These are phyloP conservation scores for Xylaria sp. DNA, from an alignment of 2,329 filamentous ascomycete genomes.

Conservation along the genomic window DNA sequence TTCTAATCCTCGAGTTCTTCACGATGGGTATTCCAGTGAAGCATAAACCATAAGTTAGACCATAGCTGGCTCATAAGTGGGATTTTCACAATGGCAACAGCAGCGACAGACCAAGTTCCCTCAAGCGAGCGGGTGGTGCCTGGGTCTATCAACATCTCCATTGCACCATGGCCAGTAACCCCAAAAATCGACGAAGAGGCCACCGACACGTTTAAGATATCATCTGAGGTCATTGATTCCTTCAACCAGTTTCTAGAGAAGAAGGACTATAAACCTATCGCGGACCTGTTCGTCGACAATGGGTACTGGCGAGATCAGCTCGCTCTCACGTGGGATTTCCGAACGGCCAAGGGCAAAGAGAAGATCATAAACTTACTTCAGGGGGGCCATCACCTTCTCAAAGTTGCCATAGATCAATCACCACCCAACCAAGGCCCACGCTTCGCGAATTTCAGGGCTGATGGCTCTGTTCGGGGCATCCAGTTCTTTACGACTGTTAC, in stretches of 20 bases:
- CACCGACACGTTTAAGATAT: slow-evolving; percentile 53
- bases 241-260: slow-evolving; percentile 55
- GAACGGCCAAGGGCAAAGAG: slow-evolving; percentile 61
- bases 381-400: slow-evolving; percentile 47
- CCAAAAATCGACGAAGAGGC: slow-evolving; percentile 45
- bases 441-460: slow-evolving; percentile 55
- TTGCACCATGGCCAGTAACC: slow-evolving; percentile 56
- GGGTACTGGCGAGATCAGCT: slow-evolving; percentile 70
- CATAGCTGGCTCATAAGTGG: background rate
- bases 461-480: slow-evolving; percentile 59
- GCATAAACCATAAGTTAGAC: background rate
- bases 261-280: slow-evolving; percentile 50
- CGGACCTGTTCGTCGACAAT: slow-evolving; percentile 60
- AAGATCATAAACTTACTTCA: slow-evolving; percentile 54
- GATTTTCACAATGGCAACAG: slow-evolving; percentile 31
- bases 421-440: slow-evolving; percentile 55
- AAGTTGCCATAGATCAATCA: slow-evolving; percentile 55
- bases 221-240: slow-evolving; percentile 51
- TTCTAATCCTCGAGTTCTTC: background rate
- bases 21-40: background rate
- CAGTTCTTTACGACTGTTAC: slow-evolving; percentile 62
- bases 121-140: slow-evolving; percentile 50
- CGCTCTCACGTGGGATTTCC: slow-evolving; percentile 65
- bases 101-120: slow-evolving; percentile 28
- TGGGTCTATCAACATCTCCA: slow-evolving; percentile 53